These are phyloP conservation scores for Sclerotiophoma versabilis DNA, from an alignment of 2,329 filamentous ascomycete genomes.

Conservation along the genomic window DNA sequence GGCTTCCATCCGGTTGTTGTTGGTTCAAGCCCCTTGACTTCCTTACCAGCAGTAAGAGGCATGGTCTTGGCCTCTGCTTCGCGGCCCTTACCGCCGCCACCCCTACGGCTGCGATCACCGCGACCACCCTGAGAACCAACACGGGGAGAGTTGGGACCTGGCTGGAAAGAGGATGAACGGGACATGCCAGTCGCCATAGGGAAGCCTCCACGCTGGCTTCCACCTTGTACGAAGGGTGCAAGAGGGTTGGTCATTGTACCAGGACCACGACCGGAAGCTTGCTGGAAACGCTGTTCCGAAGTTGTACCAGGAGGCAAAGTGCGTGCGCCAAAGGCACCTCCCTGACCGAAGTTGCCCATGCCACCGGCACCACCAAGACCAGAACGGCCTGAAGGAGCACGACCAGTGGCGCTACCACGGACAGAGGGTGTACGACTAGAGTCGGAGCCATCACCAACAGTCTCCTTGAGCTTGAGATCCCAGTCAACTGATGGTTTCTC, in stretches of 20 bases:
- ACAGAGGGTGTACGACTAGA: constrained; percentile 70
- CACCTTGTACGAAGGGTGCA: constrained; percentile 61
- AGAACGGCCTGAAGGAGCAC: constrained; percentile 54
- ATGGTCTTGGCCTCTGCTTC: constrained; percentile 76
- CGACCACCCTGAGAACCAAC: constrained; percentile 63
- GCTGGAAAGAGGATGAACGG: constrained; percentile 64
- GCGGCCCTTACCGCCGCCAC: constrained; percentile 62
- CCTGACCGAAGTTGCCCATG: constrained; percentile 73
- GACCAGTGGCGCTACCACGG: constrained; percentile 60
- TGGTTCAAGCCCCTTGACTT: constrained; percentile 78
- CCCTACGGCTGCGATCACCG: constrained; percentile 68
- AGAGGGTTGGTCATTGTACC: constrained; percentile 59
- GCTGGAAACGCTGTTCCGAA: constrained; percentile 73
- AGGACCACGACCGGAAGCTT: constrained; percentile 34
- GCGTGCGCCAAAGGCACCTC: constrained; percentile 55
- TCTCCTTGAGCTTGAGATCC: constrained; percentile 84
- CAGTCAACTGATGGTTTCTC: constrained; percentile 96
- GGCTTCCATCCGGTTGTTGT: constrained; percentile 90
- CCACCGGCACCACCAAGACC: constrained; percentile 39
- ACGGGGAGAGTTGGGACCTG: constrained; percentile 74
- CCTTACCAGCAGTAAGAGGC: constrained; percentile 85
- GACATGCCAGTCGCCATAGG: constrained; percentile 71
- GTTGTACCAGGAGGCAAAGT: constrained; percentile 78
- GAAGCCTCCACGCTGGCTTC: constrained; percentile 64
- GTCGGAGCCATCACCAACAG: constrained; percentile 78